phyloP scores from a whole-genome alignment of 257 asterid species.

The Solanum pennellii region DNA sequence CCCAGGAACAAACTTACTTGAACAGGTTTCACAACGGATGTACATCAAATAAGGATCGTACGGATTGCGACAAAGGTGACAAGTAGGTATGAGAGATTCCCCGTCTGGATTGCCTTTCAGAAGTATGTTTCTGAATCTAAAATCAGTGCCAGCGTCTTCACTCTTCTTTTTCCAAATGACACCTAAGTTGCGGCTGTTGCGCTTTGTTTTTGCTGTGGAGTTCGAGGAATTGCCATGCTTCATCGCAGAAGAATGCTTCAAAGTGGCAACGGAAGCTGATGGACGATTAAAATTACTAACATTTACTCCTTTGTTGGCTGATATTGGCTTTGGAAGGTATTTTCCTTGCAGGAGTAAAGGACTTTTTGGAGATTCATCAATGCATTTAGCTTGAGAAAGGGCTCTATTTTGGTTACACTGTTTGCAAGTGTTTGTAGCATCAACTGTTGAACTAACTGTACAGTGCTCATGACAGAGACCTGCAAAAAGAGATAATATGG shows the following conservation, averaged over 20 bases:
- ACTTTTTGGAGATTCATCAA: constrained; percentile 40
- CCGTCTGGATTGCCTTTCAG: constrained; percentile 28
- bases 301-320: constrained; percentile 19
- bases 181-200: constrained; percentile 48
- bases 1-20: constrained; percentile 32
- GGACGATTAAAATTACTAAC: constrained; percentile 10
- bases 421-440: constrained; percentile 40
- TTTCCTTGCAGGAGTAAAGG: constrained; percentile 46
- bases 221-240: constrained; percentile 24
- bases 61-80: constrained; percentile 49
- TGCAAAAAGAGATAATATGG: constrained; percentile 3
- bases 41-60: constrained; percentile 52
- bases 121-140: constrained; percentile 44
- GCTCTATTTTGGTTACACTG: constrained; percentile 30
- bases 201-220: constrained; percentile 24
- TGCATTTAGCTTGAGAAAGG: constrained; percentile 17
- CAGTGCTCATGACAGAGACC: constrained; percentile 67
- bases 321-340: constrained; percentile 14
- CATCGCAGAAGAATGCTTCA: constrained; percentile 16
- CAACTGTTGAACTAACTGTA: constrained; percentile 33
- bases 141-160: constrained; percentile 36
- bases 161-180: constrained; percentile 54
- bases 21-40: constrained; percentile 59
- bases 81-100: constrained; percentile 13
- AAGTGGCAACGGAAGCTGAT: constrained; percentile 21